These are phyloP conservation scores for Pseudodiploospora longispora DNA, from an alignment of 2,329 filamentous ascomycete genomes.

Conservation along the genomic window DNA sequence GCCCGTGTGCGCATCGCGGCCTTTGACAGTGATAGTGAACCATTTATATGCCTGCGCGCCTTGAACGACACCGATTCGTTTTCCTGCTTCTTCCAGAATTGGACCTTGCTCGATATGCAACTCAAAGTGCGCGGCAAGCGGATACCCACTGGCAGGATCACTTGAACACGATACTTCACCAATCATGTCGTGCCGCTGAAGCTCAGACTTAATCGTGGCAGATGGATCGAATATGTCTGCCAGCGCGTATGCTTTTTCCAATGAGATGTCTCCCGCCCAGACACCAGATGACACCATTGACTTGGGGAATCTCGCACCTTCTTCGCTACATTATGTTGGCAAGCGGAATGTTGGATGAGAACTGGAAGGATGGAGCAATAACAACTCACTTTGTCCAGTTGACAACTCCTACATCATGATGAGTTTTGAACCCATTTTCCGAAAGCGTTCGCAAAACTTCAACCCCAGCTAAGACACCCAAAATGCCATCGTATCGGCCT, in stretches of 20 bases:
- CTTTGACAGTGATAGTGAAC: conserved; percentile 21
- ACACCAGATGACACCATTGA: conserved; percentile 72
- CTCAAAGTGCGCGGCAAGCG: conserved; percentile 72
- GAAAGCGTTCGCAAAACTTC: conserved; percentile 60
- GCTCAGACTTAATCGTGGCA: conserved; percentile 32
- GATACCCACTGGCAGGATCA: conserved; percentile 21
- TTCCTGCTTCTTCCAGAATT: conserved; percentile 46
- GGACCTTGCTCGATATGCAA: conserved; percentile 69
- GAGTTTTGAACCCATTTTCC: conserved; percentile 59
- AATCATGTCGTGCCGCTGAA: conserved; percentile 57
- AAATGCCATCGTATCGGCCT: conserved; percentile 67
- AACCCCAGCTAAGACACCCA: conserved; percentile 65
- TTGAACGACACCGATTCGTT: conserved; percentile 23
- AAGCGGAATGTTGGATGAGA: background rate
- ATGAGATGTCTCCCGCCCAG: conserved; percentile 60
- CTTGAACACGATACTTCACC: conserved; percentile 11
- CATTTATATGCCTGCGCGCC: conserved; percentile 26
- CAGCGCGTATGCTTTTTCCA: conserved; percentile 55
- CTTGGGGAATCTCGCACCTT: conserved; percentile 71
- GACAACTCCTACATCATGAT: conserved; percentile 64
- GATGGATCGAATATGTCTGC: conserved; percentile 39
- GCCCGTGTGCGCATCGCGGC: conserved; percentile 22
- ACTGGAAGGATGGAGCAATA: too few relatives aligned
- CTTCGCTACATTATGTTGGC: conserved; percentile 46
- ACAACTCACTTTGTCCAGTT: conserved; percentile 63